phyloP scores from a whole-genome alignment of 805 yeast species.

The Hanseniaspora thailandica region DNA sequence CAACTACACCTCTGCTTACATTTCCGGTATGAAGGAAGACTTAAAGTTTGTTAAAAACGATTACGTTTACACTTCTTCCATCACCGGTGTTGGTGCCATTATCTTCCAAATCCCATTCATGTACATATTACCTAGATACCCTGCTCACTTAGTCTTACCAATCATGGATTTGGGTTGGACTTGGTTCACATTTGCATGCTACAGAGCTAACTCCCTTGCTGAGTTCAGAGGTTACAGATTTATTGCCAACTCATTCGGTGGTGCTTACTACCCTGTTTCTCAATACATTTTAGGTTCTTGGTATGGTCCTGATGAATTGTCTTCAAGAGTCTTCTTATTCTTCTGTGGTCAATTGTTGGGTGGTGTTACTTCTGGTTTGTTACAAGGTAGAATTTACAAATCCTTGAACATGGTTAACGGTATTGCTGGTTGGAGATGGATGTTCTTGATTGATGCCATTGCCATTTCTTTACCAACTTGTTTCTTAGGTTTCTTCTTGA shows the following conservation, averaged over 20 bases:
- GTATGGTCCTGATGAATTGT: slow-evolving; percentile 48
- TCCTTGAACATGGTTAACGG: slow-evolving; percentile 36
- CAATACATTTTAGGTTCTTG: slow-evolving; percentile 51
- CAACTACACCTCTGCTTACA: slow-evolving; percentile 55
- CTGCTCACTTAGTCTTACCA: slow-evolving; percentile 40
- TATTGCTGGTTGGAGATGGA: slow-evolving; percentile 55
- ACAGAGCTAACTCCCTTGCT: slow-evolving; percentile 37
- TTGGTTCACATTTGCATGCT: slow-evolving; percentile 47
- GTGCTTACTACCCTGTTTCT: slow-evolving; percentile 53
- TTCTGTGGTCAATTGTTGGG: slow-evolving; percentile 42
- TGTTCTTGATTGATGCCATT: slow-evolving; percentile 52
- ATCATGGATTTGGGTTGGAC: slow-evolving; percentile 58
- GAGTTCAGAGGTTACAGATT: slow-evolving; percentile 54
- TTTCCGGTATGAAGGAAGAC: slow-evolving; percentile 50
- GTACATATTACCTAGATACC: slow-evolving; percentile 45
- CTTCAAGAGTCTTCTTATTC: slow-evolving; percentile 52
- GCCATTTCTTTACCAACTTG: slow-evolving; percentile 39
- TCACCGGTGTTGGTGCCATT: slow-evolving; percentile 50
- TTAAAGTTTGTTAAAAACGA: slow-evolving; percentile 52
- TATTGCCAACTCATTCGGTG: slow-evolving; percentile 58
- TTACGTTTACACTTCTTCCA: slow-evolving; percentile 46
- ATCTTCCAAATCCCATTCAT: slow-evolving; percentile 57
- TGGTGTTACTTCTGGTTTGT: slow-evolving; percentile 43
- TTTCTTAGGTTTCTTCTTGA: slow-evolving; percentile 35
- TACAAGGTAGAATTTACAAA: slow-evolving; percentile 35